Base-by-base conservation (phyloP, 805 yeast genomes). In the Nakazawaea ernobii region DNA sequence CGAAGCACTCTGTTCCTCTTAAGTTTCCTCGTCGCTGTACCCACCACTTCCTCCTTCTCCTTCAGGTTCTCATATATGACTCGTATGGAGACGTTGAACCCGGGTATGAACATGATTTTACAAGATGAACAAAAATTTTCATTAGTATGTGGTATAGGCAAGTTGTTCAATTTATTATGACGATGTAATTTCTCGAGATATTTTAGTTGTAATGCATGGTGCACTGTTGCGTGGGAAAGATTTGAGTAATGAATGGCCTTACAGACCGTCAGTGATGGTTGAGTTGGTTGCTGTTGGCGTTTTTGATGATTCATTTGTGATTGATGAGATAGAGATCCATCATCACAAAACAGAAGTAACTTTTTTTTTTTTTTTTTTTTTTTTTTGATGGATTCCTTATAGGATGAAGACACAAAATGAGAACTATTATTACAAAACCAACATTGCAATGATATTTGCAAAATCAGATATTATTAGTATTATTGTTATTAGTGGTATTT, bases 61-160 rank as follows among this genome's bases (percentile, higher is more conserved):
- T 30, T 36, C 26, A 9, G 20, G 14, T 37, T 36, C 38, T 35
- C 33, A 35, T n/a, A 47, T 17, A 37, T 29, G 4, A 55, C 43
- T 13, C 60, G 46, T 13, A 58, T 51, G 20, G 32, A 13, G 8
- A 55, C 29, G 20, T 52, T 57, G 9, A 52, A 33, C 2, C 60
- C 60, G 6, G 63, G 55, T 11, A 59, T 42, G 8, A 57, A 42
- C 4, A 58, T 11, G 4, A 36, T 46, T 15, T 51, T 35, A 48
- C 63, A 59, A 13, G 46, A 42, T 13, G 28, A 27, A 44, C 60
- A 57, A 38, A 52, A 53, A 17, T 37, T 32, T 41, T 40, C 33
- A 43, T 35, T 29, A 52, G 52, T 15, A 43, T 27, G 28, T 32
- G 46, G 43, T 50, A 49, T 6, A 39, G 29, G 35, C 9, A 50